phyloP scores from a whole-genome alignment of 805 yeast genomes.

The Ogataea glucozyma region DNA sequence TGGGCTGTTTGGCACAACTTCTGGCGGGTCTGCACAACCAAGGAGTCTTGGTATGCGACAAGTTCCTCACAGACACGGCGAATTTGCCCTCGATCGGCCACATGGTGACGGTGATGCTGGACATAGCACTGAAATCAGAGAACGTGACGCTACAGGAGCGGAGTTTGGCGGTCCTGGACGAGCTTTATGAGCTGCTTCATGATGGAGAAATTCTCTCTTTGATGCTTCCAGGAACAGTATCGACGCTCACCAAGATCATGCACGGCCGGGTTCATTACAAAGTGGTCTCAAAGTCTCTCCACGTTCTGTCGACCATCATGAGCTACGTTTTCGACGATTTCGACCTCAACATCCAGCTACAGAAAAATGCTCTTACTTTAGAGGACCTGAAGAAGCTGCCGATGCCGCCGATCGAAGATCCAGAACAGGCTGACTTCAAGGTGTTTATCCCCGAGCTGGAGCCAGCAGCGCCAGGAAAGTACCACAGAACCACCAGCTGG shows the following conservation, averaged over 20 bases:
- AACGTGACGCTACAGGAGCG: constrained; percentile 32
- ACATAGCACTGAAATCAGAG: constrained; percentile 33
- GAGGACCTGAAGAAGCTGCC: constrained; percentile 16
- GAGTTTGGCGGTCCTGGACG: constrained; percentile 37
- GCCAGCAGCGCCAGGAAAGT: constrained; percentile 8
- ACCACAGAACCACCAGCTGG: constrained; percentile 52
- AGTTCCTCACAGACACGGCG: constrained; percentile 34
- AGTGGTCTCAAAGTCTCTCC: constrained; percentile 35
- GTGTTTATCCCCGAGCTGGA: constrained; percentile 21
- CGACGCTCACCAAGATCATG: constrained; percentile 43
- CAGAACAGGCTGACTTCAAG: constrained; percentile 4
- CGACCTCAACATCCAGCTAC: constrained; percentile 31
- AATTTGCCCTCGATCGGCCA: constrained; percentile 50
- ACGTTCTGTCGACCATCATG: constrained; percentile 34
- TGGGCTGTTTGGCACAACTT: constrained; percentile 32
- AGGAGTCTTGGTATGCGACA: constrained; percentile 21
- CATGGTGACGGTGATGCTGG: constrained; percentile 44
- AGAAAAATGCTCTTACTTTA: constrained; percentile 10
- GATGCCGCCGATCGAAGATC: constrained; percentile 4
- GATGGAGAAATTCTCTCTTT: constrained; percentile 52
- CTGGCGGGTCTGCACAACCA: constrained; percentile 37
- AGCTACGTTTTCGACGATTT: constrained; percentile 43
- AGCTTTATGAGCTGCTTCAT: constrained; percentile 37
- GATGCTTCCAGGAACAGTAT: constrained; percentile 54
- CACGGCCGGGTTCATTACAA: constrained; percentile 38